These are phyloP conservation scores for Phaeosphaeria sp. DNA, from an alignment of 2,329 filamentous ascomycete species.

Conservation along the genomic window DNA sequence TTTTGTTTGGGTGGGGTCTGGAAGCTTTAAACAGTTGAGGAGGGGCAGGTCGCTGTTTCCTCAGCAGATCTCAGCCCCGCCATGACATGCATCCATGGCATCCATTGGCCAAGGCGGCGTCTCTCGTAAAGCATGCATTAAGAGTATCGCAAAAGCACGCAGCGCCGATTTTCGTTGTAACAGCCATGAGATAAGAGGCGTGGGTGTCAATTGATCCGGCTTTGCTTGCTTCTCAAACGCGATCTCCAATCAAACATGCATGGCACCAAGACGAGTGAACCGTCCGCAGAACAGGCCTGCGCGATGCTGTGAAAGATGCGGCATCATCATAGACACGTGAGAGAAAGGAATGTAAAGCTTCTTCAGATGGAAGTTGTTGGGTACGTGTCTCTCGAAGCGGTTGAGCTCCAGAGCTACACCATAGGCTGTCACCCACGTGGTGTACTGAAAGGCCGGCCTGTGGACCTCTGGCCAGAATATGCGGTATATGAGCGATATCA, in stretches of 20 bases:
- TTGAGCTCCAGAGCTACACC: not conserved
- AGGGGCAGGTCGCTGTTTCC: conserved; percentile 27
- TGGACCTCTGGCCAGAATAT: no score
- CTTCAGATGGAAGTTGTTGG: not conserved
- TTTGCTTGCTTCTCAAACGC: not conserved
- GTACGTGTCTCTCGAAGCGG: not conserved
- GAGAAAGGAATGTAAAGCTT: not conserved
- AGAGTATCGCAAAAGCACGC: conserved; percentile 30
- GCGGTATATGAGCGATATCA: no score
- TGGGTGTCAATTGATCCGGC: not conserved
- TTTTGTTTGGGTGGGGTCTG: conserved; percentile 33
- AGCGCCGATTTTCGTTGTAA: not conserved
- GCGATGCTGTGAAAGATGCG: not conserved
- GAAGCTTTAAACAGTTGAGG: conserved; percentile 26
- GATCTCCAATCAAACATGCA: not conserved
- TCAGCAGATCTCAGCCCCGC: conserved; percentile 32
- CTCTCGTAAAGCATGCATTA: conserved; percentile 32
- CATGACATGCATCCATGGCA: conserved; percentile 25
- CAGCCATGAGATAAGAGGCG: conserved; percentile 1
- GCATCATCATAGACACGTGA: not conserved
- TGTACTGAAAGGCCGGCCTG: no score
- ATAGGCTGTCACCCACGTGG: not conserved
- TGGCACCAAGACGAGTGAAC: not conserved
- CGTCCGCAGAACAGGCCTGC: not conserved
- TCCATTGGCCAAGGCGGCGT: conserved; percentile 28